phyloP scores from a whole-genome alignment of 441 rosid genomes.

The Erodium texanum region DNA sequence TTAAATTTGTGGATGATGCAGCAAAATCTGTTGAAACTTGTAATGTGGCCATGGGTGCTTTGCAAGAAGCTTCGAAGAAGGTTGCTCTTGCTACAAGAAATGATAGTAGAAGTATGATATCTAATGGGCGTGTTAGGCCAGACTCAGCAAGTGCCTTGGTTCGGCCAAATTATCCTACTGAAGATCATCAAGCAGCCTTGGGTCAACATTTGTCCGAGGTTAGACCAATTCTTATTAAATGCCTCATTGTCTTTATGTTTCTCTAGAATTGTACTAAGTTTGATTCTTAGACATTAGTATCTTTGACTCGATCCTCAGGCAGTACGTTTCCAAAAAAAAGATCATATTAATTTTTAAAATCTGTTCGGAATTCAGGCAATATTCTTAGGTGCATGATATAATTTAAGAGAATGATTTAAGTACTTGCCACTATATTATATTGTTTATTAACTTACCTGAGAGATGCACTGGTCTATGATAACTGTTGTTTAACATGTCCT shows the following conservation, averaged over 20 bases:
- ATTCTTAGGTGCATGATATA: no score
- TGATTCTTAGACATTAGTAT: background rate
- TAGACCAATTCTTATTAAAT: slow-evolving; percentile 11
- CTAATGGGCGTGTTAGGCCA: slow-evolving; percentile 19
- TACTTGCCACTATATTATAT: no score
- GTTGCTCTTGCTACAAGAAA: slow-evolving; percentile 58
- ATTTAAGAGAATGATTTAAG: no score
- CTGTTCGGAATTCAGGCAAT: background rate
- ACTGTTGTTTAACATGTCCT: background rate
- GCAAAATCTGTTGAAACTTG: slow-evolving; percentile 66
- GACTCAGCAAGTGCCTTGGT: slow-evolving; percentile 7
- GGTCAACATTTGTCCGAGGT: slow-evolving; percentile 17
- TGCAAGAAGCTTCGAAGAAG: slow-evolving; percentile 66
- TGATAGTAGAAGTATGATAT: slow-evolving; percentile 50
- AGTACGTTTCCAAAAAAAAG: background rate
- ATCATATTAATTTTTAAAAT: no score
- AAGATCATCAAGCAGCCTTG: slow-evolving; percentile 11
- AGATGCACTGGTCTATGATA: background rate
- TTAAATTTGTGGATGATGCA: slow-evolving; percentile 85
- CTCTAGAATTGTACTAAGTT: background rate
- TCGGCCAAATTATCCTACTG: slow-evolving; percentile 7
- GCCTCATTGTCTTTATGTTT: background rate
- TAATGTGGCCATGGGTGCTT: slow-evolving; percentile 50
- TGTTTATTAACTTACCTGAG: background rate
- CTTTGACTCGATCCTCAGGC: background rate